Evolutionary conservation across 192 early-diverging fungal genomes (phyloP).

Genomic region (Neocallimastix lanati): DNA sequence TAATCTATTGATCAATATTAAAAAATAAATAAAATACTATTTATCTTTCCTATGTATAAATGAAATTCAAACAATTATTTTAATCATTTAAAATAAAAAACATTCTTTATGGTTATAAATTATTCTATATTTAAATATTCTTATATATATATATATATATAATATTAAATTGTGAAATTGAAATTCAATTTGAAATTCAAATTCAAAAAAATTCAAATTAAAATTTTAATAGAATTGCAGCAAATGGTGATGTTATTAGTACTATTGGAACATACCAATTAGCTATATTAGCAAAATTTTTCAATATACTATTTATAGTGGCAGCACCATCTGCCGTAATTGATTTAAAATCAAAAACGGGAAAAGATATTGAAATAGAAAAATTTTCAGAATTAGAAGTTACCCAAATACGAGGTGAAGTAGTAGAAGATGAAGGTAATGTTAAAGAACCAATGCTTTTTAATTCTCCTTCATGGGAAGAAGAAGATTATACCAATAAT

Average conservation of each 20-base stretch:
- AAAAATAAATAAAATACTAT: too few relatives aligned
- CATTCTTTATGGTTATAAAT: too few relatives aligned
- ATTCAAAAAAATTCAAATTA: too few relatives aligned
- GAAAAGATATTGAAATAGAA: slow-evolving; percentile 72
- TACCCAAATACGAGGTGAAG: slow-evolving; percentile 33
- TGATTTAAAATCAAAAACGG: slow-evolving; percentile 51
- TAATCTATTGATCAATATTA: too few relatives aligned
- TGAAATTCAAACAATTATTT: too few relatives aligned
- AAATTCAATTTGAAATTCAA: too few relatives aligned
- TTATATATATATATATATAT: too few relatives aligned
- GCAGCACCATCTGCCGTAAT: slow-evolving; percentile 89
- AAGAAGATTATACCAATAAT: not conserved
- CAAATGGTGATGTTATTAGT: slow-evolving; percentile 95
- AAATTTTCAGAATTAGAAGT: slow-evolving; percentile 61
- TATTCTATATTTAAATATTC: too few relatives aligned
- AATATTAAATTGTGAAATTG: too few relatives aligned
- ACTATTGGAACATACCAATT: slow-evolving; percentile 98
- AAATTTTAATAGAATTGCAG: slow-evolving; percentile 53
- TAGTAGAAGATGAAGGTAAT: slow-evolving; percentile 17
- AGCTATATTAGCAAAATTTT: slow-evolving; percentile 73
- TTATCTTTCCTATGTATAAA: too few relatives aligned
- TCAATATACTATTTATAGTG: slow-evolving; percentile 76
- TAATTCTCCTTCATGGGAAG: not conserved
- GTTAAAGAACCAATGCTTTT: slow-evolving; percentile 7
- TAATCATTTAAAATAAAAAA: too few relatives aligned